Conservation (phyloP, 495 filamentous ascomycete genomes). For the Symbiotaphrina buchneri region DNA sequence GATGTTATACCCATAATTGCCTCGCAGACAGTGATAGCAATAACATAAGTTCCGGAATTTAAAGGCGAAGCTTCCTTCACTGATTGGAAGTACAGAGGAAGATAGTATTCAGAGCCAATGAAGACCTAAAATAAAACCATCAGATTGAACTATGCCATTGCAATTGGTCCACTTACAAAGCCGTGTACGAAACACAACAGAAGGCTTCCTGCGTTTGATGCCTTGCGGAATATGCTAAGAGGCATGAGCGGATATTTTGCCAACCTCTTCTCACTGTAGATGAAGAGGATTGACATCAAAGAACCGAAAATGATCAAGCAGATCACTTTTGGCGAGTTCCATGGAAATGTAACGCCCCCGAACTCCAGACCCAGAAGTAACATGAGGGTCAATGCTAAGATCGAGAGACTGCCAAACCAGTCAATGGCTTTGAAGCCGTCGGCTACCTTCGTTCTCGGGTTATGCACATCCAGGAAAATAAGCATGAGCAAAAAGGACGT, state of each 20-base stretch:
- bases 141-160: no score
- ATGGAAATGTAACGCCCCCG: constrained; percentile 54
- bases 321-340: constrained; percentile 51
- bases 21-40: constrained; percentile 35
- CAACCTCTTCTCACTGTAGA: constrained; percentile 44
- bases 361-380: constrained; percentile 61
- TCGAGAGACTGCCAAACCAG: constrained; percentile 31
- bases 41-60: background rate
- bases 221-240: constrained; percentile 35
- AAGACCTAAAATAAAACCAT: no score
- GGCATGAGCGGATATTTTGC: constrained; percentile 66
- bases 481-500: constrained; percentile 42
- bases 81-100: constrained; percentile 2
- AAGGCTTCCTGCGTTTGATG: constrained; percentile 34
- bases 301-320: constrained; percentile 61
- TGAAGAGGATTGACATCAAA: constrained; percentile 33
- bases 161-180: no score
- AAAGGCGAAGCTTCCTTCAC: background rate
- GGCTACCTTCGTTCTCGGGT: constrained; percentile 42
- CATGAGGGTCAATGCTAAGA: constrained; percentile 45
- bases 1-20: constrained; percentile 38
- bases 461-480: constrained; percentile 54
- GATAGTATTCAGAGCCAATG: constrained; percentile 16
- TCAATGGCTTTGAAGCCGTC: constrained; percentile 55
- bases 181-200: constrained; percentile 38